These are phyloP conservation scores for Scheffersomyces insectosa DNA, from an alignment of 1,139 yeast species.

Conservation along the genomic window DNA sequence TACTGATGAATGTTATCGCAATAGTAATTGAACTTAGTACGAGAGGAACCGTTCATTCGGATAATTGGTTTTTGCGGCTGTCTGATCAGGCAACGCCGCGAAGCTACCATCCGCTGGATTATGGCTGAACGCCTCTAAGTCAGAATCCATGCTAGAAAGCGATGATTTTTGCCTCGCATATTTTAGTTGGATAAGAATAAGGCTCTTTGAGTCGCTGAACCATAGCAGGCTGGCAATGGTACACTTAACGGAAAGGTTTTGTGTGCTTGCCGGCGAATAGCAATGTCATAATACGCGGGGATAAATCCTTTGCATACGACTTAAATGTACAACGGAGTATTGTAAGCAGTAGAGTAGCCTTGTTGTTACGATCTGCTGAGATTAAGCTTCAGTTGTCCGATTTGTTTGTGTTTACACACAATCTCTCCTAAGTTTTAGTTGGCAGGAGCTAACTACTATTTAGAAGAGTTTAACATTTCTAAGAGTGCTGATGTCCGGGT, in stretches of 20 bases:
- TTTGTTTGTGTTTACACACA: conserved; percentile 17
- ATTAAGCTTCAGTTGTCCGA: conserved; percentile 41
- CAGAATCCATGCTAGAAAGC: conserved; percentile 44
- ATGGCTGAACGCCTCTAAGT: conserved; percentile 46
- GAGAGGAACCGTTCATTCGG: conserved; percentile 43
- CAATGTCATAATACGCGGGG: conserved; percentile 40
- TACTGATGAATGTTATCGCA: conserved; percentile 35
- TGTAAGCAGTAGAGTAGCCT: conserved; percentile 50
- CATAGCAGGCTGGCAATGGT: conserved; percentile 27
- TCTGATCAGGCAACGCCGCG: conserved; percentile 43
- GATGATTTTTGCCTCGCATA: conserved; percentile 33
- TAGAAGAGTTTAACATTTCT: conserved; percentile 1
- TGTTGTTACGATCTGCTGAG: conserved; percentile 50
- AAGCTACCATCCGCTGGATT: conserved; percentile 45
- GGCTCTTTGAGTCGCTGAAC: conserved; percentile 33
- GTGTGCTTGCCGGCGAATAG: conserved; percentile 30
- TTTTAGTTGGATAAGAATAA: conserved; percentile 31
- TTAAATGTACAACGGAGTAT: conserved; percentile 46
- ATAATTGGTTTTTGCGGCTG: conserved; percentile 32
- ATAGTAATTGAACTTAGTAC: conserved; percentile 39
- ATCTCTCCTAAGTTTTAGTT: conserved; percentile 1
- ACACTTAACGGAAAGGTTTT: conserved; percentile 27
- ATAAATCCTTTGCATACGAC: conserved; percentile 45
- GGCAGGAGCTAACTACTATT: conserved; percentile 3
- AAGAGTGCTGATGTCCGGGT: background rate